Percentiles rank a stretch among this genome's conserved stretches.
These are phyloP conservation scores for Botrytis hyacinthi DNA, from an alignment of 2,329 filamentous ascomycete species.

Conservation along the genomic window DNA sequence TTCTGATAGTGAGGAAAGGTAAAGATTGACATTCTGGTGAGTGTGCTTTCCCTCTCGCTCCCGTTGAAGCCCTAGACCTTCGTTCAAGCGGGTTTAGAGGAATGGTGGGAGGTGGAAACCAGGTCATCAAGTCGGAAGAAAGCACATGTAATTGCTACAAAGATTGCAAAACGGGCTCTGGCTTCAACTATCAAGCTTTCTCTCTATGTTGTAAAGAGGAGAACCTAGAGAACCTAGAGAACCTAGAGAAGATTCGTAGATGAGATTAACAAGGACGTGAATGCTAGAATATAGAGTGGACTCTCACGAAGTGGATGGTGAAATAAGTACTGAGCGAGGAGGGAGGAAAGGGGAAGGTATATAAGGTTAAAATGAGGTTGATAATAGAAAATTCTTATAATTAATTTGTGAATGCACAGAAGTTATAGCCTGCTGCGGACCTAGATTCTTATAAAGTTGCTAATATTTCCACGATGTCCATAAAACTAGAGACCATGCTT, in stretches of 20 bases:
- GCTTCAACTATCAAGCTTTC: background rate
- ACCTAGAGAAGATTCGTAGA: background rate
- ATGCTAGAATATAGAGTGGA: too few relatives aligned
- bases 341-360: rapidly evolving
- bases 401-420: background rate
- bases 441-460: background rate
- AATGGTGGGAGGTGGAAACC: too few relatives aligned
- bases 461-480: background rate
- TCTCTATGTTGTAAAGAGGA: background rate
- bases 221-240: background rate
- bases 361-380: background rate
- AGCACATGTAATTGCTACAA: too few relatives aligned
- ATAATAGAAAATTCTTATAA: background rate
- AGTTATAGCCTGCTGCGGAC: background rate
- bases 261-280: too few relatives aligned
- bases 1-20: too few relatives aligned
- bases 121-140: too few relatives aligned
- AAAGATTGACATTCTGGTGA: background rate
- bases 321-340: background rate
- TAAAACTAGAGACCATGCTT: too few relatives aligned
- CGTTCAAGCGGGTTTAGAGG: background rate
- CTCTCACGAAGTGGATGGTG: background rate
- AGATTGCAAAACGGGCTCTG: background rate
- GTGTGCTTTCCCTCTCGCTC: background rate
- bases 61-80: background rate